phyloP scores from a whole-genome alignment of 768 basidiomycete genomes.

The Pisolithus sp. region DNA sequence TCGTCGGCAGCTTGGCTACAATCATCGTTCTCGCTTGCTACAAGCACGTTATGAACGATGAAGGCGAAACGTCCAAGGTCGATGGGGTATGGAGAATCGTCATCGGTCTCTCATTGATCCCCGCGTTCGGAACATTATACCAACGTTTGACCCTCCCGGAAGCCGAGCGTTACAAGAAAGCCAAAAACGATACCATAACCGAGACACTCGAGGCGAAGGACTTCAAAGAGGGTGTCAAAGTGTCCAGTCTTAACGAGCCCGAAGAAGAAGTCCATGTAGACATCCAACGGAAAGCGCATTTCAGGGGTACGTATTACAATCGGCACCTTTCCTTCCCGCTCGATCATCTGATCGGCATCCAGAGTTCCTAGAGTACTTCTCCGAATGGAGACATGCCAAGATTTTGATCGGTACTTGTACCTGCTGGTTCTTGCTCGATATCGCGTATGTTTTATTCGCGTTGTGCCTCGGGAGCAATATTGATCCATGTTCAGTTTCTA shows the following conservation, averaged over 20 bases:
- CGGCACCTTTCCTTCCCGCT: no score
- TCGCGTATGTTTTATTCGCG: constrained; percentile 38
- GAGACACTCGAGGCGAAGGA: constrained; percentile 1
- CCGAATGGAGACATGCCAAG: constrained; percentile 65
- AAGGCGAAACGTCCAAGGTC: constrained; percentile 54
- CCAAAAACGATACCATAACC: constrained; percentile 13
- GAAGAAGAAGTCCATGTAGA: constrained; percentile 5
- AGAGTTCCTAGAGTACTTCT: constrained; percentile 66
- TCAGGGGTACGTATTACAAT: constrained; percentile 30
- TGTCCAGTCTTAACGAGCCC: neutral
- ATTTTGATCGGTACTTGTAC: constrained; percentile 58
- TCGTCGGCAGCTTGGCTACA: constrained; percentile 55
- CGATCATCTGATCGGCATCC: neutral
- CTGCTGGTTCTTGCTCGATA: constrained; percentile 74
- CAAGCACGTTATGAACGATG: constrained; percentile 54
- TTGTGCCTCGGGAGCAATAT: neutral
- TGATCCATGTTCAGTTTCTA: constrained; percentile 45
- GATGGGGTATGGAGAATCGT: constrained; percentile 76
- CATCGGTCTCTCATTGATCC: constrained; percentile 67
- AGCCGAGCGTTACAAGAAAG: constrained; percentile 47
- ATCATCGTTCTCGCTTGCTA: constrained; percentile 62
- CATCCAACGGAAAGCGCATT: constrained; percentile 43
- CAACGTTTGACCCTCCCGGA: constrained; percentile 71
- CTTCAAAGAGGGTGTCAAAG: neutral
- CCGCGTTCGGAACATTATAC: constrained; percentile 69